These are phyloP conservation scores for Pseudocercospora macadamiae DNA, from an alignment of 2,329 filamentous ascomycete genomes.

Conservation along the genomic window DNA sequence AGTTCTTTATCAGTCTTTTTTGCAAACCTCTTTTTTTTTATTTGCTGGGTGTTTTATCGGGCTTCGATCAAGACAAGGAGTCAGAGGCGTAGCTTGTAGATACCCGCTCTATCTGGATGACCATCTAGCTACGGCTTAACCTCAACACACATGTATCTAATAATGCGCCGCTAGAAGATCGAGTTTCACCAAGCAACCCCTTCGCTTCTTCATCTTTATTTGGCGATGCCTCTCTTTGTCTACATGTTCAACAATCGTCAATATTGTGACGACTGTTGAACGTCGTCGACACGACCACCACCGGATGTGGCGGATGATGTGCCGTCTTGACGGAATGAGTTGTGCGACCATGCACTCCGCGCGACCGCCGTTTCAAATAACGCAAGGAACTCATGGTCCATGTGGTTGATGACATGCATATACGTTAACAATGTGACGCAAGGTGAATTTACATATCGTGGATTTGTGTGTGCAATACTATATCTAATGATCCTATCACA, in stretches of 20 bases:
- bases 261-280: not conserved
- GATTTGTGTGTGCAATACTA: too few species aligned
- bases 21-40: not conserved
- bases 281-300: too few species aligned
- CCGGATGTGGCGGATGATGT: not conserved
- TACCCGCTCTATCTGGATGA: not conserved
- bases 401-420: not conserved
- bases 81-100: conserved; percentile 8
- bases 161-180: conserved; percentile 20
- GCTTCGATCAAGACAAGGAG: not conserved
- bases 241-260: not conserved
- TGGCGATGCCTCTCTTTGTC: not conserved
- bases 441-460: too few species aligned
- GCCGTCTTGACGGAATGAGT: not conserved
- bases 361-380: not conserved
- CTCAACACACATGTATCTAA: conserved; percentile 9
- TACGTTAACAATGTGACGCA: not conserved
- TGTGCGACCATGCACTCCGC: not conserved
- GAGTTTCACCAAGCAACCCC: conserved; percentile 16
- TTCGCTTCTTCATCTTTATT: conserved; percentile 10
- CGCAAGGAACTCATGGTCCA: conserved; percentile 7
- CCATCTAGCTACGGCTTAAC: conserved; percentile 8
- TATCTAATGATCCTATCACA: too few species aligned
- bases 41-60: conserved; percentile 2
- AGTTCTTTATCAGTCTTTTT: not conserved